Base-by-base conservation (phyloP, 176 grass and related monocot species). In the Phoenix roebelenii region DNA sequence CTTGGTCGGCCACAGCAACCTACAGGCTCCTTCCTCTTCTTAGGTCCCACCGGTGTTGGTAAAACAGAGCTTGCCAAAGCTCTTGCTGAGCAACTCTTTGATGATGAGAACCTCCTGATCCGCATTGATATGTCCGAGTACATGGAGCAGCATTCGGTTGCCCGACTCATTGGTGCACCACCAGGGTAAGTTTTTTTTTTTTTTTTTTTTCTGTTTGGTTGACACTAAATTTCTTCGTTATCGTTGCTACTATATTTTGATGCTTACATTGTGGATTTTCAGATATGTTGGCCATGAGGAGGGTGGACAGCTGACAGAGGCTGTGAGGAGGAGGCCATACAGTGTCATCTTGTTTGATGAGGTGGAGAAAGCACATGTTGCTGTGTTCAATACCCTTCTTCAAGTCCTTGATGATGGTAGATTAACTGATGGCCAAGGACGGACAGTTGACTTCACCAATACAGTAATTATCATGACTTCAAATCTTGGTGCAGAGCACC, bases 61-160 rank as follows among this genome's bases (percentile, higher is more conserved):
- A 97, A 97, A 67, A 97, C 92, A 0, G 92, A 97, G 78, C 92
- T 97, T 25, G 92, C 92, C 22, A 97, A 97, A 63, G 87, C 92
- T 35, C 80, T 97, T 2, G 92, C 92, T 5, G 83, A 97, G 69
- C 92, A 97, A 58, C 60, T 96, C 23, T 96, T 96, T 58, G 91
- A 96, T 55, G 91, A 96, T 26, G 92, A 96, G 72, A 96, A 96
- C 50, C 77, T 96, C 18, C 80, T 96, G 9, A 74, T 96, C 6
- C 87, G 92, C 78, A 80, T 96, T 3, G 92, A 96, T 72, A 96
- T 96, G 92, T 87, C 86, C 0, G 92, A 96, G 25, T 96, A 96
- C 75, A 96, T 96, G 92, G 92, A 96, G 69, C 92, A 90, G 74
- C 87, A 96, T 63, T 96, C 92, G 2, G 87, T 96, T 22, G 83